Evolutionary conservation across 148 eudicot genomes (phyloP).

Genomic region (Camellia sinensis): DNA sequence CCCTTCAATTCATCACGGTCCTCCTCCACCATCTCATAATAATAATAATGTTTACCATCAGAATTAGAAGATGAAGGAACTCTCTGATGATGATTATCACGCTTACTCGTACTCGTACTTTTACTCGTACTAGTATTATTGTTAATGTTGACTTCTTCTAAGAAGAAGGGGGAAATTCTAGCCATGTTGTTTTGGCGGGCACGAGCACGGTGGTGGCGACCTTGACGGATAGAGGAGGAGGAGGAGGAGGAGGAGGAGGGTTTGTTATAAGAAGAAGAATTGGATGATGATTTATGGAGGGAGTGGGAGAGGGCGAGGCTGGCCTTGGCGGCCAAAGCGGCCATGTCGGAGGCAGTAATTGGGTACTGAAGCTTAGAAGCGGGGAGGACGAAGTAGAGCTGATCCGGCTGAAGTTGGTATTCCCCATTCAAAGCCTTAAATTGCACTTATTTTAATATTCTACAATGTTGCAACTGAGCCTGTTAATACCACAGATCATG

Average conservation of each 20-base stretch:
- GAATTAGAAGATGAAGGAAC: neutral
- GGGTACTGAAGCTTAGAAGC: conserved; percentile 25
- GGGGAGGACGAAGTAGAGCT: conserved; percentile 44
- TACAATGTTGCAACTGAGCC: neutral
- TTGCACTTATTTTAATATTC: neutral
- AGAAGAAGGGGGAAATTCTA: conserved; percentile 26
- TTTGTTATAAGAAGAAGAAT: too few relatives aligned
- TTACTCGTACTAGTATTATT: neutral
- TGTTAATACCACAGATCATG: neutral
- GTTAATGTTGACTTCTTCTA: neutral
- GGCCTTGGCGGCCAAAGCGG: conserved; percentile 47
- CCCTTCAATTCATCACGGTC: neutral
- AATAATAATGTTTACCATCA: neutral
- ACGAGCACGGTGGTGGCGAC: neutral
- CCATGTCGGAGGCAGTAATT: conserved; percentile 42
- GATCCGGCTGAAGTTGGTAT: conserved; percentile 19
- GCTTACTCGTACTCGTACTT: too few relatives aligned
- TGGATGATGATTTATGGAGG: conserved; percentile 5
- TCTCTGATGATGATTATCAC: neutral
- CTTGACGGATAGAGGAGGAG: neutral
- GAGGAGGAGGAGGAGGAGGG: neutral
- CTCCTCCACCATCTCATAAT: neutral
- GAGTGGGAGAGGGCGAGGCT: conserved; percentile 17
- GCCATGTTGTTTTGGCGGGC: conserved; percentile 12
- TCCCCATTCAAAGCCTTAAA: conserved; percentile 15